These are phyloP conservation scores for Atkinsonella texensis DNA, from an alignment of 2,329 filamentous ascomycete species.

Conservation along the genomic window DNA sequence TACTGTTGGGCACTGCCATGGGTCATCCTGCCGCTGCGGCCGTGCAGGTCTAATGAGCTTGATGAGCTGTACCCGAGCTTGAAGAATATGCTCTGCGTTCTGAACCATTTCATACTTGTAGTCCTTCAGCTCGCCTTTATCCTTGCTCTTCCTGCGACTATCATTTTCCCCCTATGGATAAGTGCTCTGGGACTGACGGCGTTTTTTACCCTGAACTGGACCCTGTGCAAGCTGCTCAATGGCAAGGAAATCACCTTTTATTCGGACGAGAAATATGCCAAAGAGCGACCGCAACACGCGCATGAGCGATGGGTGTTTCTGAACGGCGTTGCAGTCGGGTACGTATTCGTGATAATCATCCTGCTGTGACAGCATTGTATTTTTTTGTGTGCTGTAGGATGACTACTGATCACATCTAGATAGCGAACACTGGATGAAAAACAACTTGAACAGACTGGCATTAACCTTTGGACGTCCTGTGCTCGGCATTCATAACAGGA, in stretches of 20 bases:
- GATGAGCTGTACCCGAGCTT: constrained; percentile 52
- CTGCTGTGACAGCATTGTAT: neutral
- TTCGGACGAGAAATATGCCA: constrained; percentile 41
- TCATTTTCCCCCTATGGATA: constrained; percentile 37
- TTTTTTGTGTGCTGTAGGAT: neutral
- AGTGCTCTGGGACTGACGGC: constrained; percentile 24
- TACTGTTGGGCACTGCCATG: constrained; percentile 46
- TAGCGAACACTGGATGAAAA: constrained; percentile 54
- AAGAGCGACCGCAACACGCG: constrained; percentile 34
- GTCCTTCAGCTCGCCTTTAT: constrained; percentile 50
- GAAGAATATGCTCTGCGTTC: constrained; percentile 44
- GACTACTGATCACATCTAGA: neutral
- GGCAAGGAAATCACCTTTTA: constrained; percentile 34
- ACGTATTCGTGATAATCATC: constrained; percentile 13
- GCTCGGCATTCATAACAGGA: constrained; percentile 64
- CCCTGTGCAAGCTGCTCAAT: constrained; percentile 39
- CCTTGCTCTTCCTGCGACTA: constrained; percentile 39
- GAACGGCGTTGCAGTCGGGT: constrained; percentile 58
- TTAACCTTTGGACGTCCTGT: constrained; percentile 61
- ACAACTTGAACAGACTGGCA: constrained; percentile 58
- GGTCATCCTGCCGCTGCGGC: constrained; percentile 45
- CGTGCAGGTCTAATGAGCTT: constrained; percentile 39
- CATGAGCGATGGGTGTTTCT: constrained; percentile 71
- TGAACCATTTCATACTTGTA: constrained; percentile 45
- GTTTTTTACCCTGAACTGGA: constrained; percentile 38